A percentile compares a stretch with the other conserved stretches of the same genome.
Evolutionary conservation across 495 filamentous ascomycete species (phyloP).

Genomic region (Talaromyces nanjingensis): DNA sequence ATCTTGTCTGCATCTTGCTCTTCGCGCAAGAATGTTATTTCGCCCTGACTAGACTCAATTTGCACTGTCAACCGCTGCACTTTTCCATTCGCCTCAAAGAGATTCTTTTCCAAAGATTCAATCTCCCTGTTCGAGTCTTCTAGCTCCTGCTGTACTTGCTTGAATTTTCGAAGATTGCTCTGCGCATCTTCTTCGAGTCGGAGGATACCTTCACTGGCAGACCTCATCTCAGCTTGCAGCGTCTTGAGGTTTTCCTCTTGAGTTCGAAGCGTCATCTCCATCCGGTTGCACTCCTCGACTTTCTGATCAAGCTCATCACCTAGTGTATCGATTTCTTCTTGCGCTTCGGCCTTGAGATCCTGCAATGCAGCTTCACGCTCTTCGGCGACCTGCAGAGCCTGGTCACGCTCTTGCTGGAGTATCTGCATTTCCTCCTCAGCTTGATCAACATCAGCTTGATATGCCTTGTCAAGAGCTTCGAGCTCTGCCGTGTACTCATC

Average conservation of each 20-base stretch:
- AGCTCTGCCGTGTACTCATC: conserved; percentile 60
- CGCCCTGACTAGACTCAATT: conserved; percentile 83
- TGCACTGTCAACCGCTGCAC: conserved; percentile 80
- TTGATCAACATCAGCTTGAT: conserved; percentile 70
- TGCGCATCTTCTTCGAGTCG: conserved; percentile 82
- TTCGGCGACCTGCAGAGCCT: conserved; percentile 68
- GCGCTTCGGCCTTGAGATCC: conserved; percentile 68
- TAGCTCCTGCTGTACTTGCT: conserved; percentile 69
- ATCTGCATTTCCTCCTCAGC: conserved; percentile 71
- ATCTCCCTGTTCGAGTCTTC: conserved; percentile 69
- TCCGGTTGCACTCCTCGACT: conserved; percentile 62
- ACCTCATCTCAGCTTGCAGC: conserved; percentile 84
- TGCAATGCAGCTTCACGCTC: conserved; percentile 77
- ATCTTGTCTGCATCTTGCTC: conserved; percentile 98
- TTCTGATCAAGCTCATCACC: conserved; percentile 71
- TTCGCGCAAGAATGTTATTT: conserved; percentile 91
- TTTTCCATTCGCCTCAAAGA: conserved; percentile 77
- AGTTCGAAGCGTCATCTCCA: conserved; percentile 48
- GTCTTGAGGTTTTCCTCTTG: conserved; percentile 71
- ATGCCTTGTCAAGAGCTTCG: conserved; percentile 55
- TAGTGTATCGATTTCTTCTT: conserved; percentile 78
- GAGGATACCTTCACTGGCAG: conserved; percentile 76
- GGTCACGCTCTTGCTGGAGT: conserved; percentile 82
- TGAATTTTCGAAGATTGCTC: conserved; percentile 54
- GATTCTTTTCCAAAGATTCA: conserved; percentile 65